Percentiles rank a stretch among this genome's conserved stretches.
Conservation (phyloP, 371 early-diverging fungal species). For the Rhizomucor miehei region DNA sequence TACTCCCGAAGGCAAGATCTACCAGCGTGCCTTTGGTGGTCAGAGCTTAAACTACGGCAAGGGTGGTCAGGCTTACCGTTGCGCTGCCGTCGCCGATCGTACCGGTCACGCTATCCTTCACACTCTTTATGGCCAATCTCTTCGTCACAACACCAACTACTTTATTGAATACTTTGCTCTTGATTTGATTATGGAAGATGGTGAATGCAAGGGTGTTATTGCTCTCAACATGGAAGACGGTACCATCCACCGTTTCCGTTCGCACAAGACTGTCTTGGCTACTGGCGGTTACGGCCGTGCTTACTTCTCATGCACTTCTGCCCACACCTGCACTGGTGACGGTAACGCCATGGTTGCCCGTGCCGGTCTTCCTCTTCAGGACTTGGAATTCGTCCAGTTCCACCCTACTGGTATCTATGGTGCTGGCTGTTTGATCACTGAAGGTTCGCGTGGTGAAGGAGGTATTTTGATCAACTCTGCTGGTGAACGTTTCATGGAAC, state of each 20-base stretch:
- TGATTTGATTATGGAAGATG: slow-evolving; percentile 97
- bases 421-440: slow-evolving; percentile 97
- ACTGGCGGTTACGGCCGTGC: slow-evolving; percentile 99
- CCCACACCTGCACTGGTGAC: slow-evolving; percentile 98
- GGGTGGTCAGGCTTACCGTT: slow-evolving; percentile 98
- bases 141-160: slow-evolving; percentile 93
- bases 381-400: slow-evolving; percentile 97
- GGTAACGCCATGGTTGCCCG: slow-evolving; percentile 96
- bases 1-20: slow-evolving; percentile 95
- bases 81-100: slow-evolving; percentile 97
- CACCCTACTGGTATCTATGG: slow-evolving; percentile 99
- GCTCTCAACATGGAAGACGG: slow-evolving; percentile 98
- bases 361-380: slow-evolving; percentile 90
- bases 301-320: slow-evolving; percentile 97
- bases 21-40: slow-evolving; percentile 98
- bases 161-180: slow-evolving; percentile 99
- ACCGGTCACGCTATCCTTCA: slow-evolving; percentile 98
- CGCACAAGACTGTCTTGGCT: slow-evolving; percentile 97
- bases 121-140: slow-evolving; percentile 96
- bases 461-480: slow-evolving; percentile 90
- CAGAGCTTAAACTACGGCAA: slow-evolving; percentile 92
- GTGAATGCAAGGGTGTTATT: slow-evolving; percentile 94
- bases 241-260: slow-evolving; percentile 93
- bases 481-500: slow-evolving; percentile 98
- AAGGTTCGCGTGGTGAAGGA: slow-evolving; percentile 96